Conservation (phyloP, 768 basidiomycete species). For the Sarcomyxa edulis region DNA sequence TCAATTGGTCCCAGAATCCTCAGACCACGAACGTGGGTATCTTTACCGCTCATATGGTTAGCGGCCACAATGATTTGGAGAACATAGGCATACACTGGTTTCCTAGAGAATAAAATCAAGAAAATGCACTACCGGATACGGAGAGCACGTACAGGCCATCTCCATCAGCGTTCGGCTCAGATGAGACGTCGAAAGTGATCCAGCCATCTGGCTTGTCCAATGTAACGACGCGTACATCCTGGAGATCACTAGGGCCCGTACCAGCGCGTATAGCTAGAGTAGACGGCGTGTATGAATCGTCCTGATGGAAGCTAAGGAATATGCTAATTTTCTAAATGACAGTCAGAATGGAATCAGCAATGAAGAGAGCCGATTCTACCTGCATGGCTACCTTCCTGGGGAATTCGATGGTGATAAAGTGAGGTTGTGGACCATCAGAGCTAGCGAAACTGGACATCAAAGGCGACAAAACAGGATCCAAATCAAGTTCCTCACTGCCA, state of each 20-base stretch:
- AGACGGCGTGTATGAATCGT: conserved; percentile 97
- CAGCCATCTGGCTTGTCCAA: conserved; percentile 93
- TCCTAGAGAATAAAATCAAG: conserved; percentile 37
- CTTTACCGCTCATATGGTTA: conserved; percentile 98
- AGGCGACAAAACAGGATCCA: too few relatives aligned
- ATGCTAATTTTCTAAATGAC: conserved; percentile 75
- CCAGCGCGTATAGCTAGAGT: conserved; percentile 89
- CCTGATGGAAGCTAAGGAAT: conserved; percentile 71
- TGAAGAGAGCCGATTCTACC: conserved; percentile 39
- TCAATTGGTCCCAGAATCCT: conserved; percentile 81
- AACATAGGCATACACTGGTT: conserved; percentile 84
- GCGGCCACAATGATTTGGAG: conserved; percentile 86
- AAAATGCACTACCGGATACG: background rate
- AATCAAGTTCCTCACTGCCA: conserved; percentile 99
- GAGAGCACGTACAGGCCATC: conserved; percentile 63
- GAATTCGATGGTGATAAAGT: conserved; percentile 93
- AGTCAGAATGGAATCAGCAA: background rate
- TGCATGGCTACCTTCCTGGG: conserved; percentile 85
- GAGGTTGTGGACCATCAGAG: conserved; percentile 95
- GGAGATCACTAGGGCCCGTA: conserved; percentile 85
- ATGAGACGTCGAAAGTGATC: conserved; percentile 82
- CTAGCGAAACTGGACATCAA: conserved; percentile 37
- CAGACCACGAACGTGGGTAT: conserved; percentile 94
- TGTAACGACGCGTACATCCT: conserved; percentile 83
- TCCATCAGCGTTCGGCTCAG: conserved; percentile 74